These are phyloP conservation scores for Raphidocelis subcapitata DNA, from an alignment of 139 green algal species.

Conservation along the genomic window DNA sequence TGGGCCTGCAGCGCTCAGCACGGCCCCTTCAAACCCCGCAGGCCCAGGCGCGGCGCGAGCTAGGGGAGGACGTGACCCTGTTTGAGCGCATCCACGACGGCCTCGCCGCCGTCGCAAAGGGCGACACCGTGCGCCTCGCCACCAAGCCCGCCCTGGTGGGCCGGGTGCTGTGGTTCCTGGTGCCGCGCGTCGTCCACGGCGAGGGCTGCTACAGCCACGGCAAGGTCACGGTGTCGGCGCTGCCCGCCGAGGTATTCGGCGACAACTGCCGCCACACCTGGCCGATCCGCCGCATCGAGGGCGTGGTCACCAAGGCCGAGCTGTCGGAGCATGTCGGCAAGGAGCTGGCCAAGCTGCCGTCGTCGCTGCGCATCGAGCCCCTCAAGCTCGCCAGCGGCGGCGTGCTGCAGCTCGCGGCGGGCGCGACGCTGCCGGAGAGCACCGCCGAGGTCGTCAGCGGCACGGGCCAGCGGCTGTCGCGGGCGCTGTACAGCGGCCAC, in stretches of 20 bases:
- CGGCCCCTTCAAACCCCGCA: too few species aligned
- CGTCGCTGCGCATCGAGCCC: constrained; percentile 53
- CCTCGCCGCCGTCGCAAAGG: constrained; percentile 23
- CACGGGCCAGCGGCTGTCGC: constrained; percentile 25
- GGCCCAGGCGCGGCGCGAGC: constrained; percentile 29
- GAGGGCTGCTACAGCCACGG: constrained; percentile 55
- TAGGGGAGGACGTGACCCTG: constrained; percentile 52
- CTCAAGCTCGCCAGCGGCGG: constrained; percentile 38
- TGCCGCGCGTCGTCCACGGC: constrained; percentile 43
- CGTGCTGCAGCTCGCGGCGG: constrained; percentile 42
- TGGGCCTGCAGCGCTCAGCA: too few species aligned
- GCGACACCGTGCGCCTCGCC: constrained; percentile 61
- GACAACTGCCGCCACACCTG: constrained; percentile 28
- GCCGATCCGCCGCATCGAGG: constrained; percentile 58
- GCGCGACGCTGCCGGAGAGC: constrained; percentile 54
- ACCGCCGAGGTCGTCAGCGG: constrained; percentile 49
- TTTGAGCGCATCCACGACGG: constrained; percentile 62
- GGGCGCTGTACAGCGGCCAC: constrained; percentile 35
- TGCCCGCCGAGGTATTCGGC: constrained; percentile 63
- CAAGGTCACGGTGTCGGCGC: constrained; percentile 46
- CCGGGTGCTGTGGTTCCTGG: constrained; percentile 52
- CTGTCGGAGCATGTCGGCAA: constrained; percentile 35
- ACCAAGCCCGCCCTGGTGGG: constrained; percentile 60
- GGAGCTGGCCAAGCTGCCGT: constrained; percentile 60
- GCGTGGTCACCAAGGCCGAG: constrained; percentile 37